Conservation (phyloP, 2,329 filamentous ascomycete genomes). For the Pseudopithomyces maydicus region DNA sequence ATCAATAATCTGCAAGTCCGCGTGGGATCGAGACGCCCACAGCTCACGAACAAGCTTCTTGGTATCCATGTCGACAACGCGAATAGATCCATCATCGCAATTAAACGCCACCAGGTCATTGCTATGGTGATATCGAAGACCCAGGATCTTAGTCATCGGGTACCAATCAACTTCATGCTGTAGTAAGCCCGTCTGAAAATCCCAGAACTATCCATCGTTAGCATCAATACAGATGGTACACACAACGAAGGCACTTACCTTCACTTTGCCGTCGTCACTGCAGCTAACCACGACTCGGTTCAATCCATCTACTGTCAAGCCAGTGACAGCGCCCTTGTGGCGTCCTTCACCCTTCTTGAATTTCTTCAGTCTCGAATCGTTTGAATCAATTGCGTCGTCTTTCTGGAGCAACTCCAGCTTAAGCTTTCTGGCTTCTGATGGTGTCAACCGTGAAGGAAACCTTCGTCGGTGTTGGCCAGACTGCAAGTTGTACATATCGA, state of each 20-base stretch:
- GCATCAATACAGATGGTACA: slow-evolving; percentile 15
- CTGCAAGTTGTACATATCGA: slow-evolving; percentile 97
- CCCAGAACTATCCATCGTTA: slow-evolving; percentile 72
- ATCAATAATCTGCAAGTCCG: slow-evolving; percentile 43
- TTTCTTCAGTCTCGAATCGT: slow-evolving; percentile 45
- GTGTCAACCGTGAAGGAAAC: slow-evolving; percentile 80
- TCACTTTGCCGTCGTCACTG: slow-evolving; percentile 87
- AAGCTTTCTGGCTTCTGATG: slow-evolving; percentile 76
- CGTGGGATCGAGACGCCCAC: slow-evolving; percentile 65
- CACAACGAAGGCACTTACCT: slow-evolving; percentile 50
- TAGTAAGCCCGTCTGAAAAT: slow-evolving; percentile 82
- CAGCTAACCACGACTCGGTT: slow-evolving; percentile 87
- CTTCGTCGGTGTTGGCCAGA: slow-evolving; percentile 86
- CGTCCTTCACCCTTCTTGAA: slow-evolving; percentile 64
- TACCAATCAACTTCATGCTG: slow-evolving; percentile 84
- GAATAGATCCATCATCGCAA: slow-evolving; percentile 86
- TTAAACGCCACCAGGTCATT: slow-evolving; percentile 87
- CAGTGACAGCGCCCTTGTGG: slow-evolving; percentile 83
- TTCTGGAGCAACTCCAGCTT: slow-evolving; percentile 68
- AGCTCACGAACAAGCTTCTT: slow-evolving; percentile 91
- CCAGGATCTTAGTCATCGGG: slow-evolving; percentile 74
- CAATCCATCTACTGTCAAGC: slow-evolving; percentile 84
- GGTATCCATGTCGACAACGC: slow-evolving; percentile 88
- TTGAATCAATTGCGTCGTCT: slow-evolving; percentile 54
- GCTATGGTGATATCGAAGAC: slow-evolving; percentile 77